These are phyloP conservation scores for Beta macrorhiza DNA, from an alignment of 179 eudicot genomes.

Conservation along the genomic window DNA sequence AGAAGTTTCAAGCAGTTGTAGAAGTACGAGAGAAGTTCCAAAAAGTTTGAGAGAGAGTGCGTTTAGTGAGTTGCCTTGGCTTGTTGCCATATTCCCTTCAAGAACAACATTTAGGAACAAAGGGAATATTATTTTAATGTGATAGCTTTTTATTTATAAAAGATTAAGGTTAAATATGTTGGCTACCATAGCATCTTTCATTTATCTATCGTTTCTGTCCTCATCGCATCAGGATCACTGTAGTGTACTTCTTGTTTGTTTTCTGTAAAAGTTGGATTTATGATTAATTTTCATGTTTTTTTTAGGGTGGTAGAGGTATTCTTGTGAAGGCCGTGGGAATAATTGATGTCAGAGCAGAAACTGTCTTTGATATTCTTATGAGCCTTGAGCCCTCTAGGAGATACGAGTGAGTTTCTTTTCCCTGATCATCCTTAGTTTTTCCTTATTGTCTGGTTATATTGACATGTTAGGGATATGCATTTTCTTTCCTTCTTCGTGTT, in stretches of 20 bases:
- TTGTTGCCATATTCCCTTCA: background rate
- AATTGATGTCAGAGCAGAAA: conserved; percentile 72
- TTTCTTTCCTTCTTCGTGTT: background rate
- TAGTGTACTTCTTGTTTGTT: background rate
- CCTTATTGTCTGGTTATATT: background rate
- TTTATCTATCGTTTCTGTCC: background rate
- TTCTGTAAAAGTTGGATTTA: conserved; percentile 9
- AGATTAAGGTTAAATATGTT: background rate
- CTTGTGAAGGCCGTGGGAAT: conserved; percentile 95
- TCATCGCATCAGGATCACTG: background rate
- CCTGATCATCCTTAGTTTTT: conserved; percentile 3
- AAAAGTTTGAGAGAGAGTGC: no score
- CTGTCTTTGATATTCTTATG: conserved; percentile 79
- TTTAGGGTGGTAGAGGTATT: conserved; percentile 68
- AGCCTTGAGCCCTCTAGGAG: conserved; percentile 68
- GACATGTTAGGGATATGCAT: conserved; percentile 3
- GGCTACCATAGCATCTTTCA: conserved; percentile 9
- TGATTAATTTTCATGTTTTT: conserved; percentile 15
- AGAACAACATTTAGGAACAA: no score
- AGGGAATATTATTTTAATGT: background rate
- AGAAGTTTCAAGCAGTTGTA: no score
- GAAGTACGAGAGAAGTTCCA: no score
- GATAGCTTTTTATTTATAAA: background rate
- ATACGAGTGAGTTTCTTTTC: conserved; percentile 70
- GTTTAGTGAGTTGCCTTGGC: no score